These are phyloP conservation scores for Magnolia changhungtana DNA, from an alignment of 164 flowering plant species.

Conservation along the genomic window DNA sequence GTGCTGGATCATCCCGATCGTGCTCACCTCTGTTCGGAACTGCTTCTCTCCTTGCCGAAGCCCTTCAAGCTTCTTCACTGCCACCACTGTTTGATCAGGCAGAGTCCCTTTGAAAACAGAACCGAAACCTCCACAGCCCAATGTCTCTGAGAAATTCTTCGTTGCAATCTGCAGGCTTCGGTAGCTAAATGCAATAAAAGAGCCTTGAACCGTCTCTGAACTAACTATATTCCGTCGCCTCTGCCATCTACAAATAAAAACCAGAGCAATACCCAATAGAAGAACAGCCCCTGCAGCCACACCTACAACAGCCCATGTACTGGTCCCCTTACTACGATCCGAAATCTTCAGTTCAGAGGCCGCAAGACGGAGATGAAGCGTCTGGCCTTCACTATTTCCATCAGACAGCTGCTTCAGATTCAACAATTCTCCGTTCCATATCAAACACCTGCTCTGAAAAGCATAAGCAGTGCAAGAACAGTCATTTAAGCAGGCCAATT, in stretches of 20 bases:
- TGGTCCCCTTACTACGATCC: constrained; percentile 6
- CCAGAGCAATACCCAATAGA: constrained; percentile 13
- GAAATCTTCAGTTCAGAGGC: constrained; percentile 2
- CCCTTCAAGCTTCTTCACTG: constrained; percentile 51
- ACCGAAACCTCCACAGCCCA: constrained; percentile 60
- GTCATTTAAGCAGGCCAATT: constrained; percentile 15
- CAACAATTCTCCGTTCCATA: constrained; percentile 17
- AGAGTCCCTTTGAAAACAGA: constrained; percentile 50
- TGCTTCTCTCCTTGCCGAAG: constrained; percentile 54
- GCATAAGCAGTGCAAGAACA: constrained; percentile 22
- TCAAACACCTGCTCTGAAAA: constrained; percentile 8
- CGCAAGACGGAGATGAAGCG: neutral
- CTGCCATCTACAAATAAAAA: constrained; percentile 11
- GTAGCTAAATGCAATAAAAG: constrained; percentile 34
- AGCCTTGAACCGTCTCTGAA: constrained; percentile 25
- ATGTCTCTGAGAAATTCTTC: constrained; percentile 45
- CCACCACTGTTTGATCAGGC: constrained; percentile 33
- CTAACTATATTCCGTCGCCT: constrained; percentile 14
- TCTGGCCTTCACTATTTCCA: neutral
- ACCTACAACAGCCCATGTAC: constrained; percentile 18
- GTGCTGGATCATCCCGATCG: constrained; percentile 64
- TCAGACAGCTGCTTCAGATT: neutral
- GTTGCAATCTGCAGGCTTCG: constrained; percentile 44
- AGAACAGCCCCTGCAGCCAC: constrained; percentile 14
- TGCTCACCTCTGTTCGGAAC: constrained; percentile 59